Conservation (phyloP, 345 rosid species). For the Arabidopsis suecica region DNA sequence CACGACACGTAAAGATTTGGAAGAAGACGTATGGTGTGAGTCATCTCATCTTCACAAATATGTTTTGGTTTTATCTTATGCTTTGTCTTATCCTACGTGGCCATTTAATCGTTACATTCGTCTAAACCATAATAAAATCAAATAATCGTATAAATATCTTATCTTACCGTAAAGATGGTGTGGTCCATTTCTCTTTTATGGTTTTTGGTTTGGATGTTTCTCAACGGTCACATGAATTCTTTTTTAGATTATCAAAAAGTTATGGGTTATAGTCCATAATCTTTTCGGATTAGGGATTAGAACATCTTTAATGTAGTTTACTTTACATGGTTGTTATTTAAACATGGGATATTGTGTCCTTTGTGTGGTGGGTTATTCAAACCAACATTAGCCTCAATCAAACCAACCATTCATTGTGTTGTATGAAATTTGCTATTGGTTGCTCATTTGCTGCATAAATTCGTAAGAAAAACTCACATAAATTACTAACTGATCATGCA, state of each 20-base stretch:
- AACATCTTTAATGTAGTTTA: background rate
- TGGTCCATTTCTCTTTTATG: constrained; percentile 20
- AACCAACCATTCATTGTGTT: no score
- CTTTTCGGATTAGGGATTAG: background rate
- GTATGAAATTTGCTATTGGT: no score
- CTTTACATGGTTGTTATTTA: no score
- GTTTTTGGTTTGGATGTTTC: background rate
- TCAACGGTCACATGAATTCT: background rate
- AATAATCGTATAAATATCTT: background rate
- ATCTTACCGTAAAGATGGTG: constrained; percentile 16
- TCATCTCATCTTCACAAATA: constrained; percentile 32
- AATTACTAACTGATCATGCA: no score
- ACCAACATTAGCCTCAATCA: background rate
- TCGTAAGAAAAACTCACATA: background rate
- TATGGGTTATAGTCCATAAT: background rate
- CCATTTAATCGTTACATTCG: constrained; percentile 25
- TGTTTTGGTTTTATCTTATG: constrained; percentile 38
- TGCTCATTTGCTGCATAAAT: no score
- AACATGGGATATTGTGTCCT: background rate
- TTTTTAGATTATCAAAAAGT: background rate
- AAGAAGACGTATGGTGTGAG: constrained; percentile 41
- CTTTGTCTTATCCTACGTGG: constrained; percentile 38
- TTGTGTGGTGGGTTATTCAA: no score
- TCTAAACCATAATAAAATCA: background rate
- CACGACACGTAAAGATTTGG: constrained; percentile 38